Percentiles rank a stretch among this genome's conserved stretches.
phyloP scores from a whole-genome alignment of 139 green algal species.

The Micromonas pusilla region DNA sequence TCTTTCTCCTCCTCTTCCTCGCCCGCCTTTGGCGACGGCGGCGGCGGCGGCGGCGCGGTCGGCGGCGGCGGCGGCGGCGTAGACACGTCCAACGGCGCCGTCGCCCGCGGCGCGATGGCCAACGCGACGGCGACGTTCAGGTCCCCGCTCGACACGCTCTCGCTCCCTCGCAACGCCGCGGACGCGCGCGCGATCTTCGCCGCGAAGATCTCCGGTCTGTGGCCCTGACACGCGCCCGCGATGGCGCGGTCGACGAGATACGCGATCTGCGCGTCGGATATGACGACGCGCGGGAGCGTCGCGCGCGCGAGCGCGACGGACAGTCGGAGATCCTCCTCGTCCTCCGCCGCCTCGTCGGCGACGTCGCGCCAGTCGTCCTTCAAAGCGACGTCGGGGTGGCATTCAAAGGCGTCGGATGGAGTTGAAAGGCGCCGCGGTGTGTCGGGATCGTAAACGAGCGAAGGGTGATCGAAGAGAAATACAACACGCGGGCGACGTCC shows the following conservation, averaged over 20 bases:
- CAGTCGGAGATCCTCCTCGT: not conserved
- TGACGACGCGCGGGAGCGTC: not conserved
- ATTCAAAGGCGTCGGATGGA: no score
- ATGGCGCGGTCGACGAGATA: not conserved
- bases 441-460: no score
- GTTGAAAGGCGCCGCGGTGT: no score
- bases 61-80: no score
- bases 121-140: conserved; percentile 17
- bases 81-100: not conserved
- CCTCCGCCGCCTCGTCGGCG: not conserved
- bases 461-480: no score
- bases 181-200: not conserved
- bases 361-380: conserved; percentile 7
- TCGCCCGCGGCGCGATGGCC: conserved; percentile 25
- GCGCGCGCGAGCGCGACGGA: not conserved
- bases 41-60: conserved; percentile 5
- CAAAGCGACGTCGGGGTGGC: not conserved
- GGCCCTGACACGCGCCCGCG: not conserved
- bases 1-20: conserved; percentile 3
- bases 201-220: conserved; percentile 25
- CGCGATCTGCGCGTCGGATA: not conserved
- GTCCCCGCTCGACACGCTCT: not conserved
- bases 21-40: not conserved
- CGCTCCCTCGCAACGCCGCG: conserved; percentile 4
- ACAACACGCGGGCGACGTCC: no score